Evolutionary conservation across 2,329 filamentous ascomycete species (phyloP), one percentile per base, ranked within the genome.

Genomic region (Cyclaneusma minus): DNA sequence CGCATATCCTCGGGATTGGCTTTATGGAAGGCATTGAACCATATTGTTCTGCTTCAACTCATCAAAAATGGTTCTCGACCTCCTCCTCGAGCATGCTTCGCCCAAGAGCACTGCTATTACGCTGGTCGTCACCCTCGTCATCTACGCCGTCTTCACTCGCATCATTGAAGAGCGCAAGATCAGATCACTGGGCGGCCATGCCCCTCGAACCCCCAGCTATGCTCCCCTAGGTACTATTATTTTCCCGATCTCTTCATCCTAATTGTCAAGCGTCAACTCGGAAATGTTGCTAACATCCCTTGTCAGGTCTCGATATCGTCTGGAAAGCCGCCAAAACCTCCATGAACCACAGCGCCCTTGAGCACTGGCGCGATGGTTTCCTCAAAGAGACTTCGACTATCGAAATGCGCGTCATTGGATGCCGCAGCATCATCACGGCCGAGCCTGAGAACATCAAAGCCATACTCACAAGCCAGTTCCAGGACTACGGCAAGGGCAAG

Each of bases 381-480:
- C 40, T 40, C 11, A 24, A 35, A 6, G 48, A 50, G 10, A 48
- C 43, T 8, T 71, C 60, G 38, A 85, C 79, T 0, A 52, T 62
- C 20, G 79, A 87, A 50, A 48, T 55, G 7, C 58, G 58, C 2
- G 40, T 70, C 5, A 41, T 68, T 2, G 61, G 64, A 24, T 47
- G 54, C 24, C 68, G 79, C n/a, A 49, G 76, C 13, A 49, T 91
- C 32, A 63, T 89, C 43, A 93, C 85, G 0, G 67, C 68, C 4
- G 83, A 93, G 38, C 78, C 79, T 1, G 82, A 91, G 43, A 93
- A 93, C 45, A 78, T 92, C 56, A 92, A 93, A 50, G 81, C 85
- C 5, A 64, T 94, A 13, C 60, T 94, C n/a, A 80, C 84, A 0
- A 78, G 76, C 2, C 82, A 93, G 44, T 94, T 94, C 44, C 54